Conservation (phyloP, 1,284 basidiomycete species). For the Boletus subluridellus region DNA sequence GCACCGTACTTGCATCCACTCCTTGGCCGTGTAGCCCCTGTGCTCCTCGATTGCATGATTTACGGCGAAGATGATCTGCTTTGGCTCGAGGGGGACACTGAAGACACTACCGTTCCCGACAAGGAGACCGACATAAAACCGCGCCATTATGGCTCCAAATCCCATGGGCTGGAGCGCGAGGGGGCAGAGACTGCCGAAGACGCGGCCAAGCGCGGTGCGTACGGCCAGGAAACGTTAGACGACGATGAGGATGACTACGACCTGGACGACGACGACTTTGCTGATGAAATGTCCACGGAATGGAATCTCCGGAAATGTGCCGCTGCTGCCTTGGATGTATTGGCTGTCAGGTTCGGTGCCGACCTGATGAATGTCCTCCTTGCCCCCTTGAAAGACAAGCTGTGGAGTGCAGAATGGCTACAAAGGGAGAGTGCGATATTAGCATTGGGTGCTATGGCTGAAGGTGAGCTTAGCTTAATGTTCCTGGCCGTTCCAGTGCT, state of each 20-base stretch:
- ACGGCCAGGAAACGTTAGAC: slow-evolving; percentile 67
- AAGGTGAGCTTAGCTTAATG: slow-evolving; percentile 56
- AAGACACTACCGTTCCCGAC: slow-evolving; percentile 88
- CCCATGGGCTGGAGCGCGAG: slow-evolving; percentile 81
- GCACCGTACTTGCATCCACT: slow-evolving; percentile 83
- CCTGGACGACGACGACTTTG: slow-evolving; percentile 86
- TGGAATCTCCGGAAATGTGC: slow-evolving; percentile 99
- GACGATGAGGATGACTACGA: slow-evolving; percentile 83
- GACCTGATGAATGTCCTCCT: slow-evolving; percentile 88
- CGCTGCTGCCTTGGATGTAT: slow-evolving; percentile 94
- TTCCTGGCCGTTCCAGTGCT: slow-evolving; percentile 1
- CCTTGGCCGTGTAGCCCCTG: slow-evolving; percentile 85
- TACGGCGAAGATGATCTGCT: slow-evolving; percentile 97
- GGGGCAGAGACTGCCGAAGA: slow-evolving; percentile 47
- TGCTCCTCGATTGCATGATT: slow-evolving; percentile 94
- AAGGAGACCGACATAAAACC: slow-evolving; percentile 96
- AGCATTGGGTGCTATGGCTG: slow-evolving; percentile 96
- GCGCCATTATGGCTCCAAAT: slow-evolving; percentile 82
- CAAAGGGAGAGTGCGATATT: slow-evolving; percentile 95
- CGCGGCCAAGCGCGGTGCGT: slow-evolving; percentile 54
- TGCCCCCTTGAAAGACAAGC: slow-evolving; percentile 87
- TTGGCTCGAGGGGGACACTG: slow-evolving; percentile 91
- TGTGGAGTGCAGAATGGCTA: slow-evolving; percentile 93
- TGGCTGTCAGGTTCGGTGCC: slow-evolving; percentile 87
- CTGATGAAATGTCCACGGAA: slow-evolving; percentile 95